phyloP scores from a whole-genome alignment of 306 rosid genomes.

The Prunus mume region DNA sequence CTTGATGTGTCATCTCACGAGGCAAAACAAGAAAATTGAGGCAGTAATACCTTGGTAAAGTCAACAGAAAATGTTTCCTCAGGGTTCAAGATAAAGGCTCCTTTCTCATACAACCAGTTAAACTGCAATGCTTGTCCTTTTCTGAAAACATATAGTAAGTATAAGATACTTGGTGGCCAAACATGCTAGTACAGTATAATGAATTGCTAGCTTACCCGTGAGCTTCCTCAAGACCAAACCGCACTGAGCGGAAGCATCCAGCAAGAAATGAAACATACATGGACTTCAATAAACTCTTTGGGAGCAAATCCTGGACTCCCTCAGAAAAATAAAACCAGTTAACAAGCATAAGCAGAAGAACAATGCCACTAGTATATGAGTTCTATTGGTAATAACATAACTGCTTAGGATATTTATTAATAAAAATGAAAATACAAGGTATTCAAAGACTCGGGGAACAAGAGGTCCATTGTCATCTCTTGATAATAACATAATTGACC shows the following conservation, averaged over 20 bases:
- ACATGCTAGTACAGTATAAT: not conserved
- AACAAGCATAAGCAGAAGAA: not conserved
- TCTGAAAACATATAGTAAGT: slow-evolving; percentile 38
- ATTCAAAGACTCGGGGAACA: not conserved
- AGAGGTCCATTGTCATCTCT: not conserved
- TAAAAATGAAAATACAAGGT: not conserved
- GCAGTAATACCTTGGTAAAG: slow-evolving; percentile 63
- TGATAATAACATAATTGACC: slow-evolving; percentile 3
- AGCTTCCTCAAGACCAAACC: slow-evolving; percentile 91
- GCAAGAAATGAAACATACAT: slow-evolving; percentile 95
- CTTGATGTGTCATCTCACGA: not conserved
- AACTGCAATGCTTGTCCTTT: slow-evolving; percentile 98
- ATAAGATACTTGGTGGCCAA: slow-evolving; percentile 29
- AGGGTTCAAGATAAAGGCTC: slow-evolving; percentile 61
- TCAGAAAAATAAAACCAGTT: slow-evolving; percentile 11
- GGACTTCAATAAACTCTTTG: slow-evolving; percentile 66
- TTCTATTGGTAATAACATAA: not conserved
- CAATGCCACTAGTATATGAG: not conserved
- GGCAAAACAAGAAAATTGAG: slow-evolving; percentile 5
- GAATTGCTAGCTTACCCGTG: slow-evolving; percentile 69
- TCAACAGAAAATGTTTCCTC: slow-evolving; percentile 72
- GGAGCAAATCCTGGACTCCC: slow-evolving; percentile 61
- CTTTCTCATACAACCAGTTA: slow-evolving; percentile 85
- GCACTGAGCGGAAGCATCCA: slow-evolving; percentile 92
- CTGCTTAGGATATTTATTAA: not conserved